Percentiles rank a stretch among this genome's conserved stretches.
Evolutionary conservation across 2,329 filamentous ascomycete species (phyloP).

Genomic region (Calonectria pseudoreteaudii): DNA sequence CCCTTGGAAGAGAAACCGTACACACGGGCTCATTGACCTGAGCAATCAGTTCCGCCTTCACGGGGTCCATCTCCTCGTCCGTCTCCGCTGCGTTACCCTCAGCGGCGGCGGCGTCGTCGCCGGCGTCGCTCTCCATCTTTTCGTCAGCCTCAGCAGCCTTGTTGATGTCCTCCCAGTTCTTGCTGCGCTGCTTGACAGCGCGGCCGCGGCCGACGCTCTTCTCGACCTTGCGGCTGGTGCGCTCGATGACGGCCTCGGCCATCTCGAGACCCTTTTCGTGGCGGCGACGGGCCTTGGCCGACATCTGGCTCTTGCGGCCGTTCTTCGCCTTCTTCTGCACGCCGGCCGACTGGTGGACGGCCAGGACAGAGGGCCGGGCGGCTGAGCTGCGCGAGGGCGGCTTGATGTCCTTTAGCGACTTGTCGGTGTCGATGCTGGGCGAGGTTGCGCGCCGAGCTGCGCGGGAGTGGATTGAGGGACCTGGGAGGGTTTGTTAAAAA

Average conservation of each 20-base stretch:
- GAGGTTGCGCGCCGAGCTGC: slow-evolving; percentile 79
- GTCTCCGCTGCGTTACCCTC: slow-evolving; percentile 44
- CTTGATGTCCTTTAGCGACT: slow-evolving; percentile 73
- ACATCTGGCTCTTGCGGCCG: slow-evolving; percentile 65
- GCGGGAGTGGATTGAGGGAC: slow-evolving; percentile 76
- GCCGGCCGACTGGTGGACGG: slow-evolving; percentile 74
- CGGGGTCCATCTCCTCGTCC: slow-evolving; percentile 52
- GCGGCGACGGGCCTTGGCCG: slow-evolving; percentile 65
- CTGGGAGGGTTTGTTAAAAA: slow-evolving; percentile 50
- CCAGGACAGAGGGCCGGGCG: slow-evolving; percentile 74
- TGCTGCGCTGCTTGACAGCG: slow-evolving; percentile 61
- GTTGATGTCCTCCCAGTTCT: slow-evolving; percentile 71
- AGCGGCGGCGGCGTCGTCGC: slow-evolving; percentile 34
- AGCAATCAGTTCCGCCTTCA: neutral
- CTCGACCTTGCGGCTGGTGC: slow-evolving; percentile 66
- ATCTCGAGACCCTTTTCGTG: slow-evolving; percentile 69
- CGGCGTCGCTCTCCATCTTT: slow-evolving; percentile 32
- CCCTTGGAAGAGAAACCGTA: no score
- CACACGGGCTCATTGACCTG: neutral
- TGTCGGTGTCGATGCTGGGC: slow-evolving; percentile 77
- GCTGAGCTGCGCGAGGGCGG: slow-evolving; percentile 56
- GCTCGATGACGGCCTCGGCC: slow-evolving; percentile 70
- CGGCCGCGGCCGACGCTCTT: slow-evolving; percentile 64
- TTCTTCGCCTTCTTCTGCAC: slow-evolving; percentile 75
- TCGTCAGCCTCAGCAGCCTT: slow-evolving; percentile 45